Evolutionary conservation across 805 yeast genomes (phyloP).

Genomic region (Lipomyces orientalis): DNA sequence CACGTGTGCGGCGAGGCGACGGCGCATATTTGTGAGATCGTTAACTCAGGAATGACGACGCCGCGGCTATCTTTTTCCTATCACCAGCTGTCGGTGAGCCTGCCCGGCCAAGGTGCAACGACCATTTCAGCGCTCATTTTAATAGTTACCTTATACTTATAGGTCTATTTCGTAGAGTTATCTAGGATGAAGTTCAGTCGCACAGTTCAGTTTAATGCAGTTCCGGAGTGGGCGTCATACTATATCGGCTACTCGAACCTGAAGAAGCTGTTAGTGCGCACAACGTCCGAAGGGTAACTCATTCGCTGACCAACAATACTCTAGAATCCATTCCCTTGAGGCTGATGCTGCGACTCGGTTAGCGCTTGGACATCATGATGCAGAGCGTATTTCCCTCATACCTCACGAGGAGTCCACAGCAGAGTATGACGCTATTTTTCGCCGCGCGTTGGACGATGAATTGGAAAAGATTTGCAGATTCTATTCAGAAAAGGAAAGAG

Average conservation of each 20-base stretch:
- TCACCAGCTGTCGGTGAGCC: neutral
- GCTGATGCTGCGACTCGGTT: slow-evolving; percentile 48
- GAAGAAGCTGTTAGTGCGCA: slow-evolving; percentile 62
- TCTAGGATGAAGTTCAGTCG: slow-evolving; percentile 86
- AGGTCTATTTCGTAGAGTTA: neutral
- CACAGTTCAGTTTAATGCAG: slow-evolving; percentile 94
- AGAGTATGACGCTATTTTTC: slow-evolving; percentile 65
- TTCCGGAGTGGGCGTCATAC: slow-evolving; percentile 95
- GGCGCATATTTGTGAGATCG: no score
- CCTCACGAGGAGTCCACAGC: slow-evolving; percentile 41
- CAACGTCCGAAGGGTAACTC: neutral
- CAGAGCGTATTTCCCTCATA: slow-evolving; percentile 45
- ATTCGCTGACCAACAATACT: neutral
- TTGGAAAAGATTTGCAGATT: slow-evolving; percentile 76
- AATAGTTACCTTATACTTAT: neutral
- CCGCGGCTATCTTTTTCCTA: no score
- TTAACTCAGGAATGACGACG: no score
- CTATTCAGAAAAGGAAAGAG: slow-evolving; percentile 69
- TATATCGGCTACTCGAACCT: slow-evolving; percentile 88
- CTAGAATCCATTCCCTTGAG: slow-evolving; percentile 73
- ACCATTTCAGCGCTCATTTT: neutral
- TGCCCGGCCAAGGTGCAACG: neutral
- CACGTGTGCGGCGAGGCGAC: no score
- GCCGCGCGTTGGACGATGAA: slow-evolving; percentile 77
- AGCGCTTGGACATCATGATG: slow-evolving; percentile 39